These are phyloP conservation scores for Globisporangium barbulae DNA, from an alignment of 352 stramenopile species.

Conservation along the genomic window DNA sequence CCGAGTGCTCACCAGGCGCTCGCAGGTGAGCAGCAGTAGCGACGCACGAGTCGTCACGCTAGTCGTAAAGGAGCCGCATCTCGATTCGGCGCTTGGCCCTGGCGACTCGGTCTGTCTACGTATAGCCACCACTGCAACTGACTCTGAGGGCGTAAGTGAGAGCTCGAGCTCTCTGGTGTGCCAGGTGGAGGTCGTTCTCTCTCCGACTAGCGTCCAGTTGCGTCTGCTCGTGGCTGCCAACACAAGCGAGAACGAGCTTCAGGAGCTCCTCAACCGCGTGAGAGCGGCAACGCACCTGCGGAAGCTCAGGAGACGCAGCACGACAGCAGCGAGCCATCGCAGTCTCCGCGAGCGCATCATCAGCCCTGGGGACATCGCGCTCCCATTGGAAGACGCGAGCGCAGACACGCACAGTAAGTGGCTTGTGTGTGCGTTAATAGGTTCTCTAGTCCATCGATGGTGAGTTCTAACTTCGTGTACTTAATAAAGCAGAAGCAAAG, in stretches of 20 bases:
- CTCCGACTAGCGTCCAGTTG: conserved; percentile 2
- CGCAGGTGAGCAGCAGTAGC: conserved; percentile 7
- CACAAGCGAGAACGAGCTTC: conserved; percentile 3
- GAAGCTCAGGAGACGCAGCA: conserved; percentile 13
- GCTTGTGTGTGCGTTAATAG: background rate
- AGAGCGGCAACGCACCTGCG: conserved; percentile 12
- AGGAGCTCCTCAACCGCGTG: background rate
- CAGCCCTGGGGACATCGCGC: conserved; percentile 12
- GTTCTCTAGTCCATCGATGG: background rate
- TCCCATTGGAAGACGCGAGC: conserved; percentile 2
- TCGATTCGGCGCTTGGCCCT: conserved; percentile 5
- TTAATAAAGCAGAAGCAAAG: background rate
- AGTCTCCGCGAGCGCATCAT: conserved; percentile 24
- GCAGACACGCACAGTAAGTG: background rate
- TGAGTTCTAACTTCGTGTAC: background rate
- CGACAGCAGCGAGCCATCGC: conserved; percentile 14
- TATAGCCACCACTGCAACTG: background rate
- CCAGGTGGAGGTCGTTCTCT: conserved; percentile 9
- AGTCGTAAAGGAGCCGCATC: conserved; percentile 19
- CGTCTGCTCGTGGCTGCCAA: background rate
- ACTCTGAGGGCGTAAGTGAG: background rate
- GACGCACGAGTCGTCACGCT: conserved; percentile 10
- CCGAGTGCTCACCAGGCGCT: conserved; percentile 15
- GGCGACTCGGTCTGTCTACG: conserved; percentile 14
- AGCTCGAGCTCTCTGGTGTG: background rate